Base-by-base conservation (phyloP, 2,329 filamentous ascomycete species). In the Penicillium occitanis region DNA sequence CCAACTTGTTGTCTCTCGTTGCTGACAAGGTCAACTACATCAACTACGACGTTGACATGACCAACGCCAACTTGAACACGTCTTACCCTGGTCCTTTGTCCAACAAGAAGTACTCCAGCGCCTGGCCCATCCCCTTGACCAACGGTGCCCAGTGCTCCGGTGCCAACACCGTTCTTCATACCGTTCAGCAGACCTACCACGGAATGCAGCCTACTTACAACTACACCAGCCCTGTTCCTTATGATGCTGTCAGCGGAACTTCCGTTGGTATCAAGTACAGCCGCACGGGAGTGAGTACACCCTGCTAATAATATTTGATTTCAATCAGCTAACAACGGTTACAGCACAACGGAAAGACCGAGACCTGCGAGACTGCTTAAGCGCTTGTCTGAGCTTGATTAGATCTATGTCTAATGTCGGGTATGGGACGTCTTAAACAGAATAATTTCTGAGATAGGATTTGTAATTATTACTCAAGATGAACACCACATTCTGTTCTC, bases 1-100 rank as follows among this genome's bases (percentile, higher is more conserved):
- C 89, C 72, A 91, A 91, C 73, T 84, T 91, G 17, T 88, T 87
- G 74, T 72, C 83, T 25, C 66, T 86, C 22, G 87, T 91, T 1
- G 88, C 86, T 10, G 76, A 84, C 3, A 80, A 83, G 77, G 90
- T 88, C 0, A 85, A 86, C 60, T 87, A 90, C 73, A 68, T 71
- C 7, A 73, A 78, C 70, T 77, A 79, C 68, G 66, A 78, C 4
- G 75, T 86, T 5, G 73, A 79, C 25, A 71, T 75, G 53, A 70
- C 68, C 42, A 73, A 76, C 33, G 77, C 82, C 68, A 85, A 79
- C 75, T 82, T 83, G 69, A 88, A 88, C 73, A 71, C 71, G 60
- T 87, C 85, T 5, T 86, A 87, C 65, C 84, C 84, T 1, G 86
- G 86, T 0, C 76, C 76, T 6, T 63, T 76, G 46, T 76, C 76